Evolutionary conservation across 495 filamentous ascomycete genomes (phyloP), one percentile per base, ranked within the genome.

Genomic region (Penicillium antarcticum): DNA sequence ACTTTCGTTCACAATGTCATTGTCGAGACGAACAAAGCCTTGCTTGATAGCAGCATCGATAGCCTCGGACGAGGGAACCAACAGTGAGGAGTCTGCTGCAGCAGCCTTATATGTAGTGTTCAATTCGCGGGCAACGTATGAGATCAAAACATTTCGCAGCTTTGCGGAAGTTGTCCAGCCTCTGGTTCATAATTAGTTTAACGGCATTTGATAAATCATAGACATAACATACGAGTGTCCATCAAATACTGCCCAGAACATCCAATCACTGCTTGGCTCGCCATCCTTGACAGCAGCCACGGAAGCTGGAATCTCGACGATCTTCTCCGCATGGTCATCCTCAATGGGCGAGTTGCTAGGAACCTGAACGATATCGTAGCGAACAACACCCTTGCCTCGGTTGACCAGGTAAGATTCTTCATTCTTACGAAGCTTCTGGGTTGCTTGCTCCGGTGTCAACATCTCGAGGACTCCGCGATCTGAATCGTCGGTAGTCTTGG

Each of bases 231-330:
- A 92, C 90, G 88, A 87, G 69, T 98, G 94, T 1, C 94, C 94
- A 65, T 99, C 94, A 70, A 96, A 99, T 11, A 99, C 91, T 34
- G 90, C 92, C 95, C 95, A 99, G 66, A 99, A 99, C 90, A 97
- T 97, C 94, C 94, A 99, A 63, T 99, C 94, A 51, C 80, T 90
- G 38, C 72, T 83, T n/a, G 74, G 45, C 5, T 73, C 67, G 29
- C 78, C 79, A 53, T 77, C 74, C 29, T 72, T 65, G 24, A 75
- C 68, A 10, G 75, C 73, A 17, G 80, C 75, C 33, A 81, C 73
- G 45, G 67, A 74, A 21, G 80, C 69, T 2, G 88, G 85, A 11
- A 96, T 80, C 70, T 98, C 91, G 35, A 97, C 88, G 52, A 97
- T 95, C 80, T 95, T 95, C 73, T 97, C 95, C 26, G 87, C 84